A percentile compares a stretch with the other conserved stretches of the same genome.
Evolutionary conservation across 352 stramenopile species (phyloP).

Genomic region (Blastocystis hominis): DNA sequence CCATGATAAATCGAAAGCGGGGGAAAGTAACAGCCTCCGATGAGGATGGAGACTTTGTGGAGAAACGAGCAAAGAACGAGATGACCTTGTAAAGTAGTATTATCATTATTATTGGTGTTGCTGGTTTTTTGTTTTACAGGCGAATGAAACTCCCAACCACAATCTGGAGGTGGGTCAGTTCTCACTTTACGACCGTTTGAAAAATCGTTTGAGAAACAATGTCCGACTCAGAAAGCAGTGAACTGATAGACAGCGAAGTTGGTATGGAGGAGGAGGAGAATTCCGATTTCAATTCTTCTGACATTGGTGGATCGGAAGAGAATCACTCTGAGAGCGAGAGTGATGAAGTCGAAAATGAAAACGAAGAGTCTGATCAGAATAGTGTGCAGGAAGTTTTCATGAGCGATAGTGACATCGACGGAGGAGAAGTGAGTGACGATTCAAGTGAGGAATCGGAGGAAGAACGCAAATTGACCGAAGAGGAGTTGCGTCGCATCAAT

Average conservation of each 20-base stretch:
- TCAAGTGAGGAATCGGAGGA: slow-evolving; percentile 66
- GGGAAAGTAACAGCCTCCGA: neutral
- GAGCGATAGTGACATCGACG: neutral
- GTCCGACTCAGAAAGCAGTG: slow-evolving; percentile 56
- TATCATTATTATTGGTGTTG: neutral
- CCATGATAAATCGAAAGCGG: neutral
- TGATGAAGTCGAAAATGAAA: slow-evolving; percentile 58
- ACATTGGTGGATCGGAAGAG: neutral
- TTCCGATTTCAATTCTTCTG: neutral
- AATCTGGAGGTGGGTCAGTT: neutral
- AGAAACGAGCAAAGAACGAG: neutral
- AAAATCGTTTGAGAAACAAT: neutral
- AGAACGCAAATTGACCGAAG: slow-evolving; percentile 67
- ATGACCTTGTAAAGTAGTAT: slow-evolving; percentile 9
- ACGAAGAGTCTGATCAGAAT: slow-evolving; percentile 55
- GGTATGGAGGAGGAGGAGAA: slow-evolving; percentile 12
- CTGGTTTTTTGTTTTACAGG: neutral
- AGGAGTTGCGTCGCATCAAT: slow-evolving; percentile 74
- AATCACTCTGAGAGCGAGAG: neutral
- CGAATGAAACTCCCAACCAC: neutral
- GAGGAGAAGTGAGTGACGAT: slow-evolving; percentile 67
- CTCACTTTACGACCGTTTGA: slow-evolving; percentile 1
- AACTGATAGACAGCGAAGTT: slow-evolving; percentile 55
- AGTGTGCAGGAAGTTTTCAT: neutral
- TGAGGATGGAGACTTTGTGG: neutral